phyloP scores from a whole-genome alignment of 2,329 filamentous ascomycete genomes.

The Pseudopyricularia cyperi region DNA sequence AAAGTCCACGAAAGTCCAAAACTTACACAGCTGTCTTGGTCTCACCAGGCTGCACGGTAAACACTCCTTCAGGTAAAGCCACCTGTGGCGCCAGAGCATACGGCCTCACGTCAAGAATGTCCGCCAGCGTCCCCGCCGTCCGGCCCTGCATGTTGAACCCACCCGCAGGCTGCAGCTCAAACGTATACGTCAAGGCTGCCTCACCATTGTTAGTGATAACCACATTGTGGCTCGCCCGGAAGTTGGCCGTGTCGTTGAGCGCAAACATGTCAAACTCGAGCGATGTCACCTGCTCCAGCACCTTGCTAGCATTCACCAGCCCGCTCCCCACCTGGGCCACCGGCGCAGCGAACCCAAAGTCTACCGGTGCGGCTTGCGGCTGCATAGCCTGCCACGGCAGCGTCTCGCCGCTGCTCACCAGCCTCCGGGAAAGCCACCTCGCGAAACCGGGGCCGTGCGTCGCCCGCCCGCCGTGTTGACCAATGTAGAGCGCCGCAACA shows the following conservation, averaged over 20 bases:
- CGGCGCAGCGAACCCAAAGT: conserved; percentile 6
- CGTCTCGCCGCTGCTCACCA: conserved; percentile 17
- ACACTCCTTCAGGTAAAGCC: conserved; percentile 3
- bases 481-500: conserved; percentile 21
- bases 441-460: conserved; percentile 16
- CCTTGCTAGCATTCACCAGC: conserved; percentile 23
- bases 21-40: conserved; percentile 8
- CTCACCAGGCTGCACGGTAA: conserved; percentile 10
- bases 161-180: conserved; percentile 15
- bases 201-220: conserved; percentile 22
- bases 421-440: conserved; percentile 12
- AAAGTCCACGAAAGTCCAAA: not conserved
- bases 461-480: conserved; percentile 16
- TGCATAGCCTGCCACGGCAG: conserved; percentile 13
- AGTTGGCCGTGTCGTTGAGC: conserved; percentile 28
- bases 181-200: conserved; percentile 20
- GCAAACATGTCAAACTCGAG: conserved; percentile 23
- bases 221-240: conserved; percentile 13
- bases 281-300: conserved; percentile 20
- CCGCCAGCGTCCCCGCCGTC: conserved; percentile 4
- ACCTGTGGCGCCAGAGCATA: conserved; percentile 2
- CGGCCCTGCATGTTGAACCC: conserved; percentile 18
- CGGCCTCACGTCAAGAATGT: conserved; percentile 2
- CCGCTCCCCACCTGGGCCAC: conserved; percentile 5
- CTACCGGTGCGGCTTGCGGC: conserved; percentile 8